A percentile compares a stretch with the other conserved stretches of the same genome.
Evolutionary conservation across 2,329 filamentous ascomycete genomes (phyloP).

Genomic region (Zymoseptoria crescenta): DNA sequence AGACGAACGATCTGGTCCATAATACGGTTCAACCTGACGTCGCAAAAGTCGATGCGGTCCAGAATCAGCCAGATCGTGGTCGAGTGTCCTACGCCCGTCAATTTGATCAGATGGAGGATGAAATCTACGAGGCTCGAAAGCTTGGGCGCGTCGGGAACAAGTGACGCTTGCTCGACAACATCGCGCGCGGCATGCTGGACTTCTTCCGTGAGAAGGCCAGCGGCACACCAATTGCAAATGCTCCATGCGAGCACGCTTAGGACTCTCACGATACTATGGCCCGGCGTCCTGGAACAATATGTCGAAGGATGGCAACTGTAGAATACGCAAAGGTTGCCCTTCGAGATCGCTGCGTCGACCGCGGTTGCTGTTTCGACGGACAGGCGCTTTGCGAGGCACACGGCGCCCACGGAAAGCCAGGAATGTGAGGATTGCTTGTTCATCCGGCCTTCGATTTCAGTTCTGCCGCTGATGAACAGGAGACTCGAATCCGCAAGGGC

Average conservation of each 20-base stretch:
- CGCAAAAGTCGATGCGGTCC: background rate
- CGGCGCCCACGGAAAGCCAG: background rate
- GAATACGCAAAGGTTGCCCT: background rate
- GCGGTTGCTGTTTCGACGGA: no score
- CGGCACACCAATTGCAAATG: background rate
- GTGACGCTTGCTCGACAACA: no score
- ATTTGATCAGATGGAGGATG: no score
- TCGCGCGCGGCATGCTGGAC: no score
- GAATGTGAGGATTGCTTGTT: background rate
- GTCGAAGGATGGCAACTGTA: background rate
- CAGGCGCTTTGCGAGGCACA: no score
- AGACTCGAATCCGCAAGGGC: background rate
- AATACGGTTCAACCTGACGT: background rate
- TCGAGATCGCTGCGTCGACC: no score
- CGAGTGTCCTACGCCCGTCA: no score
- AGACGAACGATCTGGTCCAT: background rate
- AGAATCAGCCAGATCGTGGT: no score
- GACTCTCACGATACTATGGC: no score
- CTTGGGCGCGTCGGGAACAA: no score
- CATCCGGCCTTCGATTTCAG: background rate
- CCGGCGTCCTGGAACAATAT: no score
- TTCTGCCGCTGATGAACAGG: background rate
- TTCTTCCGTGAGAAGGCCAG: background rate
- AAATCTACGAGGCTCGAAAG: no score
- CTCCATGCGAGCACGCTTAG: background rate